Percentiles rank a stretch among this genome's conserved stretches.
Conservation (phyloP, 495 filamentous ascomycete genomes). For the Neurospora cerealis region DNA sequence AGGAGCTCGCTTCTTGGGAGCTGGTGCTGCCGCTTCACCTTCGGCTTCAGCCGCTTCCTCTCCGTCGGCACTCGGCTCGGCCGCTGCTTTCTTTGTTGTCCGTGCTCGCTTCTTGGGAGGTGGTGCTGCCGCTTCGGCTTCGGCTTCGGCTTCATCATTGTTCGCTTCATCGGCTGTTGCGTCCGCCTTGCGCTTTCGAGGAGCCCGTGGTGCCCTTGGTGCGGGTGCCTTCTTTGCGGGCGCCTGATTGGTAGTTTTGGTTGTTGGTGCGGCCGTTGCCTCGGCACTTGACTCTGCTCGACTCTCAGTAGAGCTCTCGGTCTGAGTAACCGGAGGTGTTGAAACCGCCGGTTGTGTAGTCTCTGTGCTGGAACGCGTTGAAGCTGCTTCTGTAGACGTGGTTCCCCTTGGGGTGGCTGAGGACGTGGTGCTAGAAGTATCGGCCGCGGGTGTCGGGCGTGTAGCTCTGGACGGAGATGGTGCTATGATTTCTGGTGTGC, state of each 20-base stretch:
- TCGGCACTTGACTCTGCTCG: neutral
- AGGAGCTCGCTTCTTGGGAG: conserved; percentile 2
- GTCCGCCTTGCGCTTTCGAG: conserved; percentile 9
- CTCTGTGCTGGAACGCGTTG: neutral
- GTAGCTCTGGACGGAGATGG: neutral
- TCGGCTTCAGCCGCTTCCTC: conserved; percentile 3
- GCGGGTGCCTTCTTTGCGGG: conserved; percentile 1
- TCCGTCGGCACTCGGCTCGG: conserved; percentile 6
- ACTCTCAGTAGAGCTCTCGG: neutral
- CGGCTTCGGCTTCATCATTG: neutral
- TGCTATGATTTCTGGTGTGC: neutral
- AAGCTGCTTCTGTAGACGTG: neutral
- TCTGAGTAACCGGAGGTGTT: neutral
- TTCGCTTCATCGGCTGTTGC: neutral
- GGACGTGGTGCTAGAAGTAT: neutral
- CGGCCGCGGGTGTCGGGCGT: neutral
- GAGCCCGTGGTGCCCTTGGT: neutral
- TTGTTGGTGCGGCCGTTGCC: neutral
- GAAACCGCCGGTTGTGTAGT: neutral
- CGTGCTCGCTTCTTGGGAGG: conserved; percentile 6
- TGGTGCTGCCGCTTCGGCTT: neutral
- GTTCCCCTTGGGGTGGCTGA: neutral
- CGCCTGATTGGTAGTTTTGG: neutral
- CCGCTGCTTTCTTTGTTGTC: conserved; percentile 1
- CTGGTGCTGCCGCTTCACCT: neutral